A percentile compares a stretch with the other conserved stretches of the same genome.
Evolutionary conservation across 106 monocot species (phyloP).

Genomic region (Allium fistulosum): DNA sequence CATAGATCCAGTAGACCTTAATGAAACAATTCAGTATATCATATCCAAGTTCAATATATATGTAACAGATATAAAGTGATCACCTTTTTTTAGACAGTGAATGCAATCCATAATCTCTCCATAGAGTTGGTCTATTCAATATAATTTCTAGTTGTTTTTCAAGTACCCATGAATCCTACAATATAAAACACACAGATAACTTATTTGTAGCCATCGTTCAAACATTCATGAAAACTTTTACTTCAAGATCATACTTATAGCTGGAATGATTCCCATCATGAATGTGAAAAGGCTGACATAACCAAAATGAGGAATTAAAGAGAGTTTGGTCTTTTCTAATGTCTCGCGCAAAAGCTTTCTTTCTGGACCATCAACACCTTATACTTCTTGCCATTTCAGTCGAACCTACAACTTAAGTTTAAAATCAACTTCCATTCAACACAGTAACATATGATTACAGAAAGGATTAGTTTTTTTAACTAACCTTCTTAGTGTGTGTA

Average conservation of each 20-base stretch:
- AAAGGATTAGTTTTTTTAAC: neutral
- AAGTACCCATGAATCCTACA: conserved; percentile 78
- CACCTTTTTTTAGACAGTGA: conserved; percentile 89
- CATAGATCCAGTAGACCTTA: too few species aligned
- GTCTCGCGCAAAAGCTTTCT: conserved; percentile 67
- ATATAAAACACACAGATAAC: conserved; percentile 18
- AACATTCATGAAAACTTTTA: neutral
- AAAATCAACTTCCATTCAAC: too few species aligned
- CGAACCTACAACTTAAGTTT: conserved; percentile 51
- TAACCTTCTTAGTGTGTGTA: conserved; percentile 93
- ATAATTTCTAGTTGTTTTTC: conserved; percentile 73
- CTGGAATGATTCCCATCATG: conserved; percentile 92
- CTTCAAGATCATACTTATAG: conserved; percentile 41
- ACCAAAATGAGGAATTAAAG: conserved; percentile 82
- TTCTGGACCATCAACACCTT: conserved; percentile 17
- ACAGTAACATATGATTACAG: too few species aligned
- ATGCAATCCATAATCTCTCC: conserved; percentile 89
- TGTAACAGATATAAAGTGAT: too few species aligned
- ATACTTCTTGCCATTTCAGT: conserved; percentile 74
- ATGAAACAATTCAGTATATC: too few species aligned
- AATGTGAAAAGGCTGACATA: conserved; percentile 91
- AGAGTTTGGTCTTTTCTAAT: conserved; percentile 37
- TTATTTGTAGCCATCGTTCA: neutral
- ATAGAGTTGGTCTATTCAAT: conserved; percentile 66
- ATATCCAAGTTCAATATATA: too few species aligned